Evolutionary conservation across 2,329 filamentous ascomycete genomes (phyloP), one percentile per base, ranked within the genome.

Genomic region (Botryosphaeria dothidea): DNA sequence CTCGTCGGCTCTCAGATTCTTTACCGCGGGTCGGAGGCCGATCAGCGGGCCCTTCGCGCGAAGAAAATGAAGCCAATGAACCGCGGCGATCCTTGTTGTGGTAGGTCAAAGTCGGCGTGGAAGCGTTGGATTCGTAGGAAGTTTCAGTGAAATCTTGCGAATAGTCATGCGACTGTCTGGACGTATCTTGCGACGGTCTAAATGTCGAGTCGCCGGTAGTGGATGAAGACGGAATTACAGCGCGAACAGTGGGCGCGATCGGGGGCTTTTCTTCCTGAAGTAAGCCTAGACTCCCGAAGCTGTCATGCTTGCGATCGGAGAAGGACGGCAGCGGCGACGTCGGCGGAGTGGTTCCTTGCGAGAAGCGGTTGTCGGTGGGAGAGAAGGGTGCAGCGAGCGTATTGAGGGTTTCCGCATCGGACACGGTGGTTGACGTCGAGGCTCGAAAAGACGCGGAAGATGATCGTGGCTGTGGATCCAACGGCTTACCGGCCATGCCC

Each of bases 321-420:
- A 48, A 46, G 51, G 74, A 70, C 29, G 73, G 71, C 45, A 72
- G 67, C 21, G 75, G 74, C 25, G 77, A 77, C 19, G 74, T 74
- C 67, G 75, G 75, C 70, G 77, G 71, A 66, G 77, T 78, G 69
- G 71, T 78, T 65, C 70, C 73, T 66, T 77, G 74, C 19, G 77
- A 79, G 68, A 60, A 60, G 62, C 77, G 70, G 67, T 71, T 71
- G 67, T 76, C 77, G 52, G 72, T 74, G 57, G 77, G 73, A 41
- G 77, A 73, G 63, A 76, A 74, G 3, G 73, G 73, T 41, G 76
- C 75, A 49, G 31, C 62, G 27, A 71, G 72, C 62, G 76, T 61
- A 36, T 46, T 54, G 23, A 66, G 71, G 49, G 76, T 78, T 64
- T 78, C 77, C 49, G 74, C 73, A 62, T 78, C 76, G 64, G 77